Percentiles rank a stretch among this genome's conserved stretches.
Evolutionary conservation across 2,329 filamentous ascomycete species (phyloP).

Genomic region (Colletotrichum tropicale): DNA sequence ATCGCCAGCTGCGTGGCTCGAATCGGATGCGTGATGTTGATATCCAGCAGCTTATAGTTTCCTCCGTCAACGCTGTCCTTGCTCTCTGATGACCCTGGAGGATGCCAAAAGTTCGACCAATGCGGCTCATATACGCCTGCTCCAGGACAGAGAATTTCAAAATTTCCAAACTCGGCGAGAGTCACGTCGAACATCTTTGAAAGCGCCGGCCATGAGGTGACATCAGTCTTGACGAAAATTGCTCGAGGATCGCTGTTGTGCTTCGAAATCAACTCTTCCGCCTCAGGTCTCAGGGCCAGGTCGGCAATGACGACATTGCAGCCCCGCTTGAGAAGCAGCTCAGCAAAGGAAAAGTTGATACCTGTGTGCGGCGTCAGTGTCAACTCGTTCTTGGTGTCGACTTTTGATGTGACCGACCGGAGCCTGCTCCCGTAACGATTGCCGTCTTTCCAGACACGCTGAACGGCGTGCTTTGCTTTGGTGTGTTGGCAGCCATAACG

Average conservation of each 20-base stretch:
- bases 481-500: not conserved
- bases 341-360: slow-evolving; percentile 49
- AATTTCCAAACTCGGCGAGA: slow-evolving; percentile 36
- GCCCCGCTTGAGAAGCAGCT: slow-evolving; percentile 41
- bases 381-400: not conserved
- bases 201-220: slow-evolving; percentile 45
- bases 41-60: slow-evolving; percentile 39
- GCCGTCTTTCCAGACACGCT: slow-evolving; percentile 30
- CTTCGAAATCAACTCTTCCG: slow-evolving; percentile 34
- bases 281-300: slow-evolving; percentile 45
- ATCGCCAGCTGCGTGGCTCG: slow-evolving; percentile 44
- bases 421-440: slow-evolving; percentile 32
- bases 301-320: slow-evolving; percentile 53
- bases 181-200: slow-evolving; percentile 37
- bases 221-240: slow-evolving; percentile 48
- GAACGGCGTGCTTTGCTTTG: slow-evolving; percentile 19
- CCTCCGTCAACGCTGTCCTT: slow-evolving; percentile 31
- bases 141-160: slow-evolving; percentile 49
- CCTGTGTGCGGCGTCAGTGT: slow-evolving; percentile 26
- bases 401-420: slow-evolving; percentile 15
- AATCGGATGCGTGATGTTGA: slow-evolving; percentile 47
- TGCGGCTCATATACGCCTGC: slow-evolving; percentile 52
- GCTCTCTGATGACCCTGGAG: slow-evolving; percentile 38
- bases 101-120: slow-evolving; percentile 47
- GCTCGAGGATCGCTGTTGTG: slow-evolving; percentile 32